Base-by-base conservation (phyloP, 169 alveolate species). In the Plasmodium ovale region DNA sequence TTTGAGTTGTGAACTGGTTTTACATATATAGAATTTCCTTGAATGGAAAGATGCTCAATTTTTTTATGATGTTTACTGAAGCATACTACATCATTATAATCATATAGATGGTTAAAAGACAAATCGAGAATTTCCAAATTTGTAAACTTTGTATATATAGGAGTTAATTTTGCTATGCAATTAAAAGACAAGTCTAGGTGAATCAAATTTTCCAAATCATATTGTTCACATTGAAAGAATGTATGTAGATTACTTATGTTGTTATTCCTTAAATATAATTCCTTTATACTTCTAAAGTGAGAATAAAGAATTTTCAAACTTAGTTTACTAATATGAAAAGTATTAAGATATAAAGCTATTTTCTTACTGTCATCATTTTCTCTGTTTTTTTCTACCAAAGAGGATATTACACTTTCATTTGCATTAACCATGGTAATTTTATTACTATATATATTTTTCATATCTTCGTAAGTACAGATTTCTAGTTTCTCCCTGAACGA, bases 111-210 rank as follows among this genome's bases (percentile, higher is more conserved):
- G 31, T 79, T 79, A 44, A 65, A 79, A 10, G 89, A 79, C 14
- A 79, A 2, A 79, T 79, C 44, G 4, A 79, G 23, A 69, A 49
- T 47, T 16, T 25, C 33, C 65, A 79, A 33, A n/a, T 79, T 79
- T 23, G 16, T 65, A 44, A 79, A 79, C 51, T 79, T 65, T 16
- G 4, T 79, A 56, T 31, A 79, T 54, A 79, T 59, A 14, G 89
- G 82, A 27, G 68, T 54, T 21, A 79, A 25, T 37, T 59, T 67
- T 5, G 35, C 7, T n/a, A 79, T 79, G 14, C 62, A 64, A 53
- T 79, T 79, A 79, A 64, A 79, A 21, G 89, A 79, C 35, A 79
- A 58, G 42, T 79, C 89, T 68, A 79, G 42, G 19, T 42, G 37
- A 33, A 31, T n/a, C 39, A 79, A 79, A 65, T 37, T 31, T 21